phyloP scores from a whole-genome alignment of 768 basidiomycete species.

The Termitomyces sp. region DNA sequence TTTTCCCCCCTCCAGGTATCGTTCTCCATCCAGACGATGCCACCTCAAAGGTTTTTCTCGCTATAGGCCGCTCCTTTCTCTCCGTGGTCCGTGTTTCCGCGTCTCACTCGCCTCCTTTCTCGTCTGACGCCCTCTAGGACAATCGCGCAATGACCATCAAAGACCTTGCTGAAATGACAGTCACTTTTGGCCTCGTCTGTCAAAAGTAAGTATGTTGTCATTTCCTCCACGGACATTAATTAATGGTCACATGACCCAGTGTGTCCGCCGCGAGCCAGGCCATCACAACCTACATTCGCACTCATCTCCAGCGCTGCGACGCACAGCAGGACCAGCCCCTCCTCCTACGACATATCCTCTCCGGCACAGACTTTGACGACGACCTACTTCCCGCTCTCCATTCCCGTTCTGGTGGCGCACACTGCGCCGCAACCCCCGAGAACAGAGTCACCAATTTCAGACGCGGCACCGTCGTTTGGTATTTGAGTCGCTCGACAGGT shows the following conservation, averaged over 20 bases:
- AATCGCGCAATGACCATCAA: constrained; percentile 87
- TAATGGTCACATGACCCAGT: constrained; percentile 31
- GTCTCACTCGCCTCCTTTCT: constrained; percentile 16
- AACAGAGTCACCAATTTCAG: constrained; percentile 68
- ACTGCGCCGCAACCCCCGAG: constrained; percentile 34
- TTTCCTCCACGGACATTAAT: neutral
- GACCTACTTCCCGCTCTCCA: constrained; percentile 68
- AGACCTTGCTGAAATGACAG: constrained; percentile 72
- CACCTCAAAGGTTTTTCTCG: constrained; percentile 65
- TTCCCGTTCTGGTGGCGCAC: constrained; percentile 68
- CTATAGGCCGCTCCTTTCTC: constrained; percentile 69
- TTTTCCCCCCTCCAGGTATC: constrained; percentile 61
- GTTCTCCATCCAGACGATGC: constrained; percentile 76
- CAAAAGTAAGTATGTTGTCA: constrained; percentile 59
- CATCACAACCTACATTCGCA: constrained; percentile 79
- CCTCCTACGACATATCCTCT: constrained; percentile 66
- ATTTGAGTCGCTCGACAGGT: constrained; percentile 71
- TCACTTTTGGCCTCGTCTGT: constrained; percentile 62
- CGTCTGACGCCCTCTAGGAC: constrained; percentile 38
- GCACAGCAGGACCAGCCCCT: constrained; percentile 69
- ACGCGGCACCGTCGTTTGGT: constrained; percentile 79
- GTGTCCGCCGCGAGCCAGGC: constrained; percentile 78
- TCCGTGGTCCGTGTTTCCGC: constrained; percentile 54
- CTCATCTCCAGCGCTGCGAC: constrained; percentile 70
- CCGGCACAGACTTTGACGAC: constrained; percentile 71